Base-by-base conservation (phyloP, 805 yeast species). In the Kodamaea neixiangensis region DNA sequence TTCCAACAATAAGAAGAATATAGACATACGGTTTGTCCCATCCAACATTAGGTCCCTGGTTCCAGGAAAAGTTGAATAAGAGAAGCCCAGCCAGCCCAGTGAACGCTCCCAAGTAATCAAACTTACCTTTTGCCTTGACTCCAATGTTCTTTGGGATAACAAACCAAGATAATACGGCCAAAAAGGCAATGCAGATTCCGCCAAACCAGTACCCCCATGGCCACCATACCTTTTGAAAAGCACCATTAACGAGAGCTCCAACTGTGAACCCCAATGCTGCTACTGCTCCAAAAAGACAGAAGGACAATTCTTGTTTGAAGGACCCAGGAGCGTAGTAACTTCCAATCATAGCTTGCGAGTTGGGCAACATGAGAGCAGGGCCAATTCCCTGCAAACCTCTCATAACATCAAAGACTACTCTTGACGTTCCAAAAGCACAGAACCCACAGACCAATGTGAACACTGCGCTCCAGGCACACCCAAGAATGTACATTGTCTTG, bases 331-430 rank as follows among this genome's bases (percentile, higher is more conserved):
- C 71, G 54, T 63, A 70, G 49, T 59, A 70, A 46, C 56, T 60
- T 5, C 71, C 71, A 38, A 68, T 58, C 14, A 70, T 53, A 2
- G 73, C 73, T 37, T 59, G 62, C 11, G 72, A 58, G 53, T 69
- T 68, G 11, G 73, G 73, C 66, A 68, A 64, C 44, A 65, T 61
- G 7, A 68, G 49, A 0, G 72, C 71, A 5, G 68, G 71, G 0
- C 72, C 73, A 11, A 70, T 58, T 2, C 73, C 73, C 51, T 69
- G 73, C 11, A 67, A 34, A 3, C 69, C 68, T 53, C 75, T 57
- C 59, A 62, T 56, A 2, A 62, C 61, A 50, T 65, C 65, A 45
- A 67, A 67, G 39, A 62, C 66, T 1, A 68, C 54, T 14, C 53
- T 51, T 1, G 65, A 58, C 3, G 52, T 48, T 13, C 67, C 44